Evolutionary conservation across 192 early-diverging fungal genomes (phyloP).

Genomic region (Polychytrium aggregatum): DNA sequence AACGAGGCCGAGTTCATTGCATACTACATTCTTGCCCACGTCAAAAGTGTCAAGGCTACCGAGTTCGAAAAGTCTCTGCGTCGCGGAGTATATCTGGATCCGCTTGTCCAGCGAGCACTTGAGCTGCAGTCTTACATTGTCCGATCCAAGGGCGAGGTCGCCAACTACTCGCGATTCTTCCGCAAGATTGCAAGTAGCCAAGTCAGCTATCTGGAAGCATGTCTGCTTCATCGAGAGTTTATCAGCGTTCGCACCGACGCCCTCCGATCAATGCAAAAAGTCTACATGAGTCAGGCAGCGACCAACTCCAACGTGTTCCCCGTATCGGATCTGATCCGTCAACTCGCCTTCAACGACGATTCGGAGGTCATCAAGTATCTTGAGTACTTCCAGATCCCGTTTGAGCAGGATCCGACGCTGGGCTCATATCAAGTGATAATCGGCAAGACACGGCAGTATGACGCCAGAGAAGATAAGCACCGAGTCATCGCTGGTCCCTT

Average conservation of each 20-base stretch:
- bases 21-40: conserved; percentile 70
- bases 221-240: conserved; percentile 67
- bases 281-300: too few relatives aligned
- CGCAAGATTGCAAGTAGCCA: conserved; percentile 38
- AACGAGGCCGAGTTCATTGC: conserved; percentile 90
- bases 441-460: too few relatives aligned
- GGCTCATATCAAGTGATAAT: too few relatives aligned
- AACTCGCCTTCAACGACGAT: too few relatives aligned
- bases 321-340: too few relatives aligned
- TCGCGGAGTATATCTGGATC: conserved; percentile 34
- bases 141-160: conserved; percentile 36
- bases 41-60: too few relatives aligned
- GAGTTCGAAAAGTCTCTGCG: conserved; percentile 49
- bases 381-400: too few relatives aligned
- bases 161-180: conserved; percentile 64
- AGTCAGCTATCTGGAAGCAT: conserved; percentile 66
- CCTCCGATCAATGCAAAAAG: conserved; percentile 60
- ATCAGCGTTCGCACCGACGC: conserved; percentile 59
- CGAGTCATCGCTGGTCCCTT: too few relatives aligned
- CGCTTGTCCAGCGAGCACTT: conserved; percentile 59
- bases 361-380: too few relatives aligned
- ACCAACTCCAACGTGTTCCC: too few relatives aligned
- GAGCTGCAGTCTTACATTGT: conserved; percentile 50
- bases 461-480: too few relatives aligned
- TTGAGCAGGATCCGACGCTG: too few relatives aligned